Percentiles rank a stretch among this genome's conserved stretches.
phyloP scores from a whole-genome alignment of 306 rosid genomes.

The Gastrolobium bilobum region DNA sequence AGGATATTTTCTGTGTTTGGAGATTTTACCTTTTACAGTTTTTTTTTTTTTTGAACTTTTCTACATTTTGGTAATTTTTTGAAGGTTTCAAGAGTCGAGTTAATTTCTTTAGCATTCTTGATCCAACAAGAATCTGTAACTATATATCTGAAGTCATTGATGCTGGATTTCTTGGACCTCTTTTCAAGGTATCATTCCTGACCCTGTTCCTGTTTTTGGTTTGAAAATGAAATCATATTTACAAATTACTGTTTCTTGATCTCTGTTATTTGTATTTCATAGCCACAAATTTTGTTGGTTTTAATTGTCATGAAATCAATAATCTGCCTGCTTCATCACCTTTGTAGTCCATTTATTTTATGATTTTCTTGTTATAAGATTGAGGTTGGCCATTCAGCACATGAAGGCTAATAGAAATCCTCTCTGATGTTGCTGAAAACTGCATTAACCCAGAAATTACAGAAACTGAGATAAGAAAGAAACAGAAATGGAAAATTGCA shows the following conservation, averaged over 20 bases:
- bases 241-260: slow-evolving; percentile 23
- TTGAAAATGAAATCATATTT: slow-evolving; percentile 35
- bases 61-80: slow-evolving; percentile 43
- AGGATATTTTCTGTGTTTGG: slow-evolving; percentile 6
- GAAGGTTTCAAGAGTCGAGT: slow-evolving; percentile 88
- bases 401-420: not conserved
- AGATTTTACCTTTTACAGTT: slow-evolving; percentile 5
- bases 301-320: not conserved
- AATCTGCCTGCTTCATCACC: not conserved
- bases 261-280: slow-evolving; percentile 20
- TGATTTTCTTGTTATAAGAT: not conserved
- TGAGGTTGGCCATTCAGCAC: slow-evolving; percentile 4
- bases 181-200: slow-evolving; percentile 75
- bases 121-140: slow-evolving; percentile 72
- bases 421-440: not conserved
- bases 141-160: slow-evolving; percentile 87
- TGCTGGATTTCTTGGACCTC: slow-evolving; percentile 90
- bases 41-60: slow-evolving; percentile 35
- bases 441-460: not conserved
- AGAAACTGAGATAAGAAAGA: not conserved
- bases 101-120: slow-evolving; percentile 64
- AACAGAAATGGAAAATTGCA: not conserved
- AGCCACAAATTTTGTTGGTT: slow-evolving; percentile 25
- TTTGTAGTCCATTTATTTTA: not conserved
- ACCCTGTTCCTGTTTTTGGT: slow-evolving; percentile 27